Conservation (phyloP, 176 grass and related monocot genomes). For the Dendrocalamus sinicus region DNA sequence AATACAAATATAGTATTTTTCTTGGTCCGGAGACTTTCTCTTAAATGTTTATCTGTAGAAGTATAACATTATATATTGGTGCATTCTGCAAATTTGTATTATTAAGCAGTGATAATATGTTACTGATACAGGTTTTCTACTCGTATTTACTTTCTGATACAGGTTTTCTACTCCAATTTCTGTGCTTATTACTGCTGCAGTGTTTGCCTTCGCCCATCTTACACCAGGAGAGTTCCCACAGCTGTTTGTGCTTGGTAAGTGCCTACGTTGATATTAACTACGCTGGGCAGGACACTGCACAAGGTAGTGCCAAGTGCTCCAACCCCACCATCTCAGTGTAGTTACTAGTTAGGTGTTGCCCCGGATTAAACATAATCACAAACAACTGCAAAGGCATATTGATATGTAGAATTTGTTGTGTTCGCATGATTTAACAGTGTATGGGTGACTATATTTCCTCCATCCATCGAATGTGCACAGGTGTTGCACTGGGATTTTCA, state of each 20-base stretch:
- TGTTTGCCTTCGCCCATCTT: constrained; percentile 89
- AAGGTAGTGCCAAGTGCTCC: not conserved
- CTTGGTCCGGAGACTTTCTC: constrained; percentile 16
- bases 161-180: constrained; percentile 89
- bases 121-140: constrained; percentile 73
- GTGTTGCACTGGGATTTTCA: constrained; percentile 77
- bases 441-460: not conserved
- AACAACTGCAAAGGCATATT: not conserved
- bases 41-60: constrained; percentile 8
- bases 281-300: not conserved
- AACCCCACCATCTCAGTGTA: not conserved
- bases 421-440: constrained; percentile 10
- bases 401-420: not conserved
- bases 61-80: constrained; percentile 11
- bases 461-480: constrained; percentile 45
- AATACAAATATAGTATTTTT: constrained; percentile 7
- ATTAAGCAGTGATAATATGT: constrained; percentile 6
- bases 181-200: constrained; percentile 70
- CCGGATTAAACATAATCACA: not conserved
- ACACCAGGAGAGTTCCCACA: constrained; percentile 95
- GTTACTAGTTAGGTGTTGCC: not conserved
- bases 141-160: constrained; percentile 53
- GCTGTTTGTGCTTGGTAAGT: constrained; percentile 87
- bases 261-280: not conserved
- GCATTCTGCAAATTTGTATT: constrained; percentile 11